Percentiles rank a stretch among this genome's conserved stretches.
phyloP scores from a whole-genome alignment of 1,139 yeast species.

The Hyphopichia buzzinii region DNA sequence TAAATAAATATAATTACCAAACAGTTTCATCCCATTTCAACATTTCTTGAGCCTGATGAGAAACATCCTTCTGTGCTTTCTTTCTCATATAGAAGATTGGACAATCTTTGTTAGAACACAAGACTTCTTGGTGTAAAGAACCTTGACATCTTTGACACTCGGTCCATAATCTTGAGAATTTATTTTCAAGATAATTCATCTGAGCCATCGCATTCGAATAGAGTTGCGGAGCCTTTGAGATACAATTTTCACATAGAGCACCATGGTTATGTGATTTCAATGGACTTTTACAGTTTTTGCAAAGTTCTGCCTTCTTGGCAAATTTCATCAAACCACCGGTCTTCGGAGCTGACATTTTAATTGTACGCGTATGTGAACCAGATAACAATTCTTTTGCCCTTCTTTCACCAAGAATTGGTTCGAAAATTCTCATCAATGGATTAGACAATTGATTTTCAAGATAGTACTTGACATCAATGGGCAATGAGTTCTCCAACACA shows the following conservation, averaged over 20 bases:
- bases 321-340: constrained; percentile 87
- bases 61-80: constrained; percentile 86
- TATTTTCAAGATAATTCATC: constrained; percentile 76
- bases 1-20: constrained; percentile 39
- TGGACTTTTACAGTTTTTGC: constrained; percentile 87
- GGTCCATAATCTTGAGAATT: constrained; percentile 91
- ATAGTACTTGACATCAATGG: constrained; percentile 93
- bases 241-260: constrained; percentile 81
- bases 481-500: constrained; percentile 86
- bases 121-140: constrained; percentile 89
- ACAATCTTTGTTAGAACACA: constrained; percentile 94
- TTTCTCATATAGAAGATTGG: constrained; percentile 97
- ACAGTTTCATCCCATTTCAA: constrained; percentile 66
- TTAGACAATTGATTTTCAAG: constrained; percentile 90
- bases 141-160: constrained; percentile 99
- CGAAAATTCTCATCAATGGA: constrained; percentile 90
- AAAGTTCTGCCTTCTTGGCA: constrained; percentile 84
- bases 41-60: constrained; percentile 65
- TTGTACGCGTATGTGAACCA: constrained; percentile 82
- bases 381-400: constrained; percentile 74
- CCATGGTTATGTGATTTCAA: constrained; percentile 64
- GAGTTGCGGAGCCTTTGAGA: constrained; percentile 74
- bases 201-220: constrained; percentile 78
- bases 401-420: constrained; percentile 88
- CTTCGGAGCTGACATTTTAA: constrained; percentile 62